A percentile compares a stretch with the other conserved stretches of the same genome.
Evolutionary conservation across 2,329 filamentous ascomycete genomes (phyloP).

Genomic region (Ophidiomyces ophidiicola): DNA sequence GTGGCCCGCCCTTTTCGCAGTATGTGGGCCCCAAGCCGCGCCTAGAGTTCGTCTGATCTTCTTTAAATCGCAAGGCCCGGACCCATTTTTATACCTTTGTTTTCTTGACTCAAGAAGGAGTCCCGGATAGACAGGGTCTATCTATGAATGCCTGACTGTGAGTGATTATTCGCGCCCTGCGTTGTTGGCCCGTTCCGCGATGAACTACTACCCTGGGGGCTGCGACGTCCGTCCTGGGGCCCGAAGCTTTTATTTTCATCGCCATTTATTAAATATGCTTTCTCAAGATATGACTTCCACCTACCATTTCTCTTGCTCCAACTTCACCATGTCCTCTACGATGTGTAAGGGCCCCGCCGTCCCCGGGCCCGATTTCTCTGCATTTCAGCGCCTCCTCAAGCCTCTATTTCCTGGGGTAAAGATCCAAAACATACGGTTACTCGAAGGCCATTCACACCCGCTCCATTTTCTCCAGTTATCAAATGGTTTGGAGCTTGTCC

Average conservation of each 20-base stretch:
- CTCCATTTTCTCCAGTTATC: slow-evolving; percentile 28
- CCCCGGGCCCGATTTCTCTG: slow-evolving; percentile 8
- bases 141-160: background rate
- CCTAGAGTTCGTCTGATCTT: background rate
- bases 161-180: slow-evolving; percentile 2
- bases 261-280: slow-evolving; percentile 12
- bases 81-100: background rate
- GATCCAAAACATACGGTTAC: slow-evolving; percentile 6
- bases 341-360: slow-evolving; percentile 2
- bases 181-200: background rate
- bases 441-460: slow-evolving; percentile 25
- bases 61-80: background rate
- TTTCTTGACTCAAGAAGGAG: background rate
- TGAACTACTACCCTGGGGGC: slow-evolving; percentile 5
- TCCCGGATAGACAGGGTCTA: background rate
- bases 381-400: slow-evolving; percentile 9
- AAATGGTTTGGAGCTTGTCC: slow-evolving; percentile 26
- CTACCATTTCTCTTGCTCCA: slow-evolving; percentile 9
- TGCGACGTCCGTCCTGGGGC: slow-evolving; percentile 4
- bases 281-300: slow-evolving; percentile 9
- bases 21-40: background rate
- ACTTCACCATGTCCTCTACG: slow-evolving; percentile 9
- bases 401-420: slow-evolving; percentile 11
- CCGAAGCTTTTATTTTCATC: slow-evolving; percentile 5
- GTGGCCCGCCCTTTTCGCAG: slow-evolving; percentile 1